These are phyloP conservation scores for Saussurea involucrata DNA, from an alignment of 129 eudicot species.

Conservation along the genomic window DNA sequence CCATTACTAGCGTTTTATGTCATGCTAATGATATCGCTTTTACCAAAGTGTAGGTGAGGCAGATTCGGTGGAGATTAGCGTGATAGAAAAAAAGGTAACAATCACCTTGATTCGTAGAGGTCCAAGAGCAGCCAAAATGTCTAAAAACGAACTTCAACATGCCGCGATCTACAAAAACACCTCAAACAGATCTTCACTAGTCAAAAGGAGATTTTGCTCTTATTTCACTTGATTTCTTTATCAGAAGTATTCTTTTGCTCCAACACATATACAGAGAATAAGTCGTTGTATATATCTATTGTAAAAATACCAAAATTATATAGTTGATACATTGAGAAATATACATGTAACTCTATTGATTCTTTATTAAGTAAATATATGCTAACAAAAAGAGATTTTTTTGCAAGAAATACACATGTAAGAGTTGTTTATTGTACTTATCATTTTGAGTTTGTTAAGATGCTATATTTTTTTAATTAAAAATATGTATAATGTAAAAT, in stretches of 20 bases:
- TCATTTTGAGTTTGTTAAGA: not conserved
- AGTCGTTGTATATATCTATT: slow-evolving; percentile 7
- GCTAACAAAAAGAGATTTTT: not conserved
- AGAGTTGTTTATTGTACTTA: not conserved
- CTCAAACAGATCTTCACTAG: slow-evolving; percentile 21
- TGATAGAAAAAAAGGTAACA: slow-evolving; percentile 61
- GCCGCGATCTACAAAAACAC: not conserved
- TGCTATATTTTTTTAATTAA: too few relatives aligned
- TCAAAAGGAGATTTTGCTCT: slow-evolving; percentile 40
- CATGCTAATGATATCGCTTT: not conserved
- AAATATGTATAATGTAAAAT: too few relatives aligned
- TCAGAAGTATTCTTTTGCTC: not conserved
- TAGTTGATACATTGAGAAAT: not conserved
- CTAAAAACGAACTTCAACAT: slow-evolving; percentile 4
- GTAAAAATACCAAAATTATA: not conserved
- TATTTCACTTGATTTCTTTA: slow-evolving; percentile 15
- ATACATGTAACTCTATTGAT: not conserved
- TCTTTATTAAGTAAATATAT: not conserved
- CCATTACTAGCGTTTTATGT: too few relatives aligned
- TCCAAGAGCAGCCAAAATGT: slow-evolving; percentile 19
- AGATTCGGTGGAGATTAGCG: slow-evolving; percentile 66
- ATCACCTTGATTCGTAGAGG: slow-evolving; percentile 39
- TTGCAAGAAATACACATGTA: not conserved
- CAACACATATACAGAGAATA: not conserved
- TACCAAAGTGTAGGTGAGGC: slow-evolving; percentile 42